Base-by-base conservation (phyloP, 805 yeast species). In the Kurtzmaniella fragi region DNA sequence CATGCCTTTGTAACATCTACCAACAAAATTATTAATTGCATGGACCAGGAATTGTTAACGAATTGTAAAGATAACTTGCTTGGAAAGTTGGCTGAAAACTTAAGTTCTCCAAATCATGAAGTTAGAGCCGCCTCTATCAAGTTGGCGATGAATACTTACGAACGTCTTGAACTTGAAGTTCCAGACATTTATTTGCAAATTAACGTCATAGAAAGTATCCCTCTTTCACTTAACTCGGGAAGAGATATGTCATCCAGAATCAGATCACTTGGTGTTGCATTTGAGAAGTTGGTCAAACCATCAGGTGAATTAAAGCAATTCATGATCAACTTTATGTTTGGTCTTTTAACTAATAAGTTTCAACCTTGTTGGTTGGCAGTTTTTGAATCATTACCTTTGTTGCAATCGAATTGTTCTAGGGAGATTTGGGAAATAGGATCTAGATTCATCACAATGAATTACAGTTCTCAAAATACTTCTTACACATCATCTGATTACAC, bases 361-460 rank as follows among this genome's bases (percentile, higher is more conserved):
- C 84, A 87, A 40, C 98, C 98, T 1, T 72, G 84, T 11, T 89
- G 96, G 95, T 73, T 77, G 14, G 88, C 84, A 4, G 84, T 84
- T 2, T 62, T 71, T 39, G 91, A 82, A 43, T 71, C 75, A 3
- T 52, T 86, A 4, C 76, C 80, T 1, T 52, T 58, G 3, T 62
- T 55, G 13, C 28, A 31, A 2, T 39, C 38, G 4, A 41, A 43
- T 3, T 54, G 64, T 31, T 66, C 71, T 13, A 60, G 57, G 0
- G 35, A 64, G 10, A 63, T 84, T 0, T 88, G 96, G 95, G 54
- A 67, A 0, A 51, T 76, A 14, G 61, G 79, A 0, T 57, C 59
- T 30, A 49, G 55, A 3, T 70, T 77, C 46, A 43, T 48, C 42
- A 51, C 29, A 32, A 36, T 49, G 32, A 52, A 61, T 37, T 60